Evolutionary conservation across 768 basidiomycete species (phyloP).

Genomic region (Kwoniella bestiolae): DNA sequence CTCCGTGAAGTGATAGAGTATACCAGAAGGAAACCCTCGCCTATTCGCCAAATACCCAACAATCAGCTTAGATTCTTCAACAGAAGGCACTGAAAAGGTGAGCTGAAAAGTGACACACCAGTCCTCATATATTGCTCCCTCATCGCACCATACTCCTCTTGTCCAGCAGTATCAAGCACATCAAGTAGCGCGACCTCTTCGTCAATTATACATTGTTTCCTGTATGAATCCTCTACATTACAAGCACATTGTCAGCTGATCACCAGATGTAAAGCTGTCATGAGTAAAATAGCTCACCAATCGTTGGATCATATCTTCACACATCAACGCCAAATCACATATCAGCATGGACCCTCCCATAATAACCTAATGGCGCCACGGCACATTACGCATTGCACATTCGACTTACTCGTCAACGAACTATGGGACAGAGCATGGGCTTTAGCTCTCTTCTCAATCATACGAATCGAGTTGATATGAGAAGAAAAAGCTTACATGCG

Average conservation of each 20-base stretch:
- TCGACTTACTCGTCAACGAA: constrained; percentile 56
- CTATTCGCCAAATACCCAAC: constrained; percentile 51
- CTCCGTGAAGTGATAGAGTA: constrained; percentile 98
- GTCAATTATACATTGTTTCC: constrained; percentile 96
- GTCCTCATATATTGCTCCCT: constrained; percentile 99
- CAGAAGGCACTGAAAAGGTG: neutral
- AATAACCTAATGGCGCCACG: constrained; percentile 10
- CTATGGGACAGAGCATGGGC: constrained; percentile 19
- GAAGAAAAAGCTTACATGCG: constrained; percentile 42
- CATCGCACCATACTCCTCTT: constrained; percentile 99
- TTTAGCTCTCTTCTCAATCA: constrained; percentile 28
- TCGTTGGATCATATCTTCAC: constrained; percentile 74
- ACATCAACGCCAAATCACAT: neutral
- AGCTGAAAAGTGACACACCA: constrained; percentile 38
- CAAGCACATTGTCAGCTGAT: neutral
- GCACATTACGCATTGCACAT: neutral
- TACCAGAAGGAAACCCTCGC: constrained; percentile 95
- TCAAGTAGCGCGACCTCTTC: constrained; percentile 98
- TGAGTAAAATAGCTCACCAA: constrained; percentile 62
- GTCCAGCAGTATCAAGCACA: constrained; percentile 95
- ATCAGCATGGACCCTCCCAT: constrained; percentile 7
- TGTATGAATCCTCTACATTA: constrained; percentile 76
- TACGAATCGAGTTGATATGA: neutral
- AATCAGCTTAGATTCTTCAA: neutral
- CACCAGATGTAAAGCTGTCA: neutral